Conservation (phyloP, 1,284 basidiomycete genomes). For the Rhizoctonia solani region DNA sequence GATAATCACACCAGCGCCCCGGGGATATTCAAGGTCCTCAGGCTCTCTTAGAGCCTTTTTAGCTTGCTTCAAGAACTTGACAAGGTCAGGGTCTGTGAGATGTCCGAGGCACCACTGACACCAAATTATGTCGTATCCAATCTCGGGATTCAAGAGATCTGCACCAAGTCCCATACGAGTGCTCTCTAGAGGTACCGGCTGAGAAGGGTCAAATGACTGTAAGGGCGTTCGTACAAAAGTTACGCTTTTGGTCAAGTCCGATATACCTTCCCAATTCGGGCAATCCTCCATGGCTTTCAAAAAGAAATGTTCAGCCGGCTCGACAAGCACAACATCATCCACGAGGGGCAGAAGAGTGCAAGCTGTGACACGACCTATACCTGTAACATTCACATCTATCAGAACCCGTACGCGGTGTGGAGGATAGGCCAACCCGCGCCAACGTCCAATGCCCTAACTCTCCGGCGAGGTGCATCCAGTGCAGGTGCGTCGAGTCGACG, state of each 20-base stretch:
- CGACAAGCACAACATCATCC: slow-evolving; percentile 82
- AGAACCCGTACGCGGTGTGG: neutral
- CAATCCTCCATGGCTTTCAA: slow-evolving; percentile 59
- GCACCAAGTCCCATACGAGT: slow-evolving; percentile 42
- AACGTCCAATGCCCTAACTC: slow-evolving; percentile 82
- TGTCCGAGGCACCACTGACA: slow-evolving; percentile 97
- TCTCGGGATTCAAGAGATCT: slow-evolving; percentile 44
- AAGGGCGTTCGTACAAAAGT: slow-evolving; percentile 77
- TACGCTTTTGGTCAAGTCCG: slow-evolving; percentile 68
- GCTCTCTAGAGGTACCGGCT: slow-evolving; percentile 45
- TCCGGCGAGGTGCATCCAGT: slow-evolving; percentile 41
- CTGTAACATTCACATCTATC: neutral
- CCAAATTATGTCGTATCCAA: slow-evolving; percentile 82
- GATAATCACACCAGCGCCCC: slow-evolving; percentile 63
- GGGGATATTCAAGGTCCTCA: slow-evolving; percentile 38
- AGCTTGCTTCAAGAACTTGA: slow-evolving; percentile 71
- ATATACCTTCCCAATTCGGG: slow-evolving; percentile 67
- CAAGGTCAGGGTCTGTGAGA: slow-evolving; percentile 74
- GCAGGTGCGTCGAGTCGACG: slow-evolving; percentile 48
- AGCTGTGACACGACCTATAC: slow-evolving; percentile 87
- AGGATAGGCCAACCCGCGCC: slow-evolving; percentile 48
- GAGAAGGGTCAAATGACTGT: slow-evolving; percentile 72
- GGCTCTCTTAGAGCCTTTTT: slow-evolving; percentile 59
- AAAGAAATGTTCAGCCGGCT: slow-evolving; percentile 81
- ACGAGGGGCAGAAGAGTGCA: slow-evolving; percentile 84